Evolutionary conservation across 208 protist species (phyloP).

Genomic region (Leishmania braziliensis): DNA sequence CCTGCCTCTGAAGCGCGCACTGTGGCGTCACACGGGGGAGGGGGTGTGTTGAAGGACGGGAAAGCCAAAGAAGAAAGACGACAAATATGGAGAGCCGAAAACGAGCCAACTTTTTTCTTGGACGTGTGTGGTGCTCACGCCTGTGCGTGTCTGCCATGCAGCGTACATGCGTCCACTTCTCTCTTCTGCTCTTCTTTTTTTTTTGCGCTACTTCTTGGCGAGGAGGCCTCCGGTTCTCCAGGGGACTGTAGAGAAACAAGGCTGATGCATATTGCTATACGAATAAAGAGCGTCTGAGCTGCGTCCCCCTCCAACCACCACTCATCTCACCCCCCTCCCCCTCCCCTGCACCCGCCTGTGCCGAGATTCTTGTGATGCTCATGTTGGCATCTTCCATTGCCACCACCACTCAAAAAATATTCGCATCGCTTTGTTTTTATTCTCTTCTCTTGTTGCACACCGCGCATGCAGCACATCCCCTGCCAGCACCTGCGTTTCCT

Average conservation of each 20-base stretch:
- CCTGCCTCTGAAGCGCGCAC: background rate
- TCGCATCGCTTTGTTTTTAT: background rate
- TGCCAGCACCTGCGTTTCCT: background rate
- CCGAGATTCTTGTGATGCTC: background rate
- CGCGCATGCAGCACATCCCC: background rate
- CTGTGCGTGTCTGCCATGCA: background rate
- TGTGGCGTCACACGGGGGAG: background rate
- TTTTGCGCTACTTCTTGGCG: background rate
- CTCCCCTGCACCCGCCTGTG: background rate
- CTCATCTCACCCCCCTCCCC: background rate
- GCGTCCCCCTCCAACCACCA: background rate
- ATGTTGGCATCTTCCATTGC: background rate
- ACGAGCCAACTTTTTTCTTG: background rate
- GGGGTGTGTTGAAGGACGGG: background rate
- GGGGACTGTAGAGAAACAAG: background rate
- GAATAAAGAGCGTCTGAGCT: background rate
- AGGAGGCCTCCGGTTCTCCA: background rate
- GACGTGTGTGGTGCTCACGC: background rate
- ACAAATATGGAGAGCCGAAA: background rate
- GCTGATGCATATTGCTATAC: background rate
- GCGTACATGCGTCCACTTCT: background rate
- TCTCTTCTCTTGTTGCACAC: background rate
- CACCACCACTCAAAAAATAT: background rate
- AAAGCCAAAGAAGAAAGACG: background rate
- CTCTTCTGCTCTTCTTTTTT: background rate